These are phyloP conservation scores for Grigorovia transvaalensis DNA, from an alignment of 805 yeast genomes.

Conservation along the genomic window DNA sequence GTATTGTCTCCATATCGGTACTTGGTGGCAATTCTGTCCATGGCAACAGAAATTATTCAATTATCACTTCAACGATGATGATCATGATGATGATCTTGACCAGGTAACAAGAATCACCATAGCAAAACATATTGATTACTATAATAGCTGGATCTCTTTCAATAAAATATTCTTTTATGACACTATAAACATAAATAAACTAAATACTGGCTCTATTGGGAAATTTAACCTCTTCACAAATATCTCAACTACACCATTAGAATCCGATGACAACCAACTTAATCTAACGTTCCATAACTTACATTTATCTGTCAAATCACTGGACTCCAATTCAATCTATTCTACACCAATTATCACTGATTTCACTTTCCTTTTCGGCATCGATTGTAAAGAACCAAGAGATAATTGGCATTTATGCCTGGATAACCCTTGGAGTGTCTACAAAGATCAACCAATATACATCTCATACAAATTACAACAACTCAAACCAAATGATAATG, in stretches of 20 bases:
- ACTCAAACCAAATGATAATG: no score
- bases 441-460: conserved; percentile 8
- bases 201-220: neutral
- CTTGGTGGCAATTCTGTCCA: conserved; percentile 7
- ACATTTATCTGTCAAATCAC: neutral
- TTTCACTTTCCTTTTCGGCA: conserved; percentile 62
- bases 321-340: neutral
- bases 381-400: conserved; percentile 67
- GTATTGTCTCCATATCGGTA: conserved; percentile 15
- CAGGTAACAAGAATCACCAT: neutral
- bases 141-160: neutral
- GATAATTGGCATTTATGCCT: conserved; percentile 46
- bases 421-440: neutral
- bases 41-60: neutral
- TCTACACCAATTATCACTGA: conserved; percentile 28
- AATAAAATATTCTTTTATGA: neutral
- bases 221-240: neutral
- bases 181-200: no score
- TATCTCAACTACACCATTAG: neutral
- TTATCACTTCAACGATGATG: neutral
- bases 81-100: neutral
- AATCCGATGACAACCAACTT: no score
- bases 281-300: no score
- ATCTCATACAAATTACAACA: conserved; percentile 4
- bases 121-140: neutral